These are phyloP conservation scores for Talinum fruticosum DNA, from an alignment of 148 eudicot species.

Conservation along the genomic window DNA sequence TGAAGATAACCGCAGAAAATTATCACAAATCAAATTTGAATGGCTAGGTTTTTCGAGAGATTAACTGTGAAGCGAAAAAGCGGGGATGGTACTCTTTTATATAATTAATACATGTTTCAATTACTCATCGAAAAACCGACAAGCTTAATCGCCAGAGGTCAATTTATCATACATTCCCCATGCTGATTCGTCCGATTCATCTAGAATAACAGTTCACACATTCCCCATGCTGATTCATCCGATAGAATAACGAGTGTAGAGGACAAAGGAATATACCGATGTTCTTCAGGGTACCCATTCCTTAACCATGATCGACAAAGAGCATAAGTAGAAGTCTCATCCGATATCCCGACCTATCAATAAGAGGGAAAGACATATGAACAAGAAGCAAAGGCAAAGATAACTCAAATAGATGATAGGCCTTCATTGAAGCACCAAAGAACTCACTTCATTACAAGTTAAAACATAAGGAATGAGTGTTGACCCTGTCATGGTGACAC, in stretches of 20 bases:
- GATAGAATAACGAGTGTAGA: no score
- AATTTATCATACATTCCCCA: not conserved
- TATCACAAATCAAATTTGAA: no score
- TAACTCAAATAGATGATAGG: not conserved
- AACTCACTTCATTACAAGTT: not conserved
- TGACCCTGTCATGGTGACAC: not conserved
- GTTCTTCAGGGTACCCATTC: slow-evolving; percentile 63
- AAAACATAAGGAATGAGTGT: not conserved
- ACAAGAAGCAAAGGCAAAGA: slow-evolving; percentile 20
- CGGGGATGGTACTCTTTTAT: no score
- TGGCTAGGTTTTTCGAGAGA: no score
- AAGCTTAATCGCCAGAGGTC: not conserved
- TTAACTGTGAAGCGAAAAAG: no score
- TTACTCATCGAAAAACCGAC: not conserved
- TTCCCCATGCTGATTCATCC: no score
- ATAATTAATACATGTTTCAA: no score
- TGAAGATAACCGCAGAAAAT: no score
- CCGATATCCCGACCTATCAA: slow-evolving; percentile 67
- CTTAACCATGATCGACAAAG: slow-evolving; percentile 89
- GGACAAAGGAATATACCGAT: slow-evolving; percentile 40
- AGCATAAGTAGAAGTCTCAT: slow-evolving; percentile 59
- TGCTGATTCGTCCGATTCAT: no score
- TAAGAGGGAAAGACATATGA: no score
- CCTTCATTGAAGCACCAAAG: not conserved
- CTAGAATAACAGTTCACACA: no score